Base-by-base conservation (phyloP, 768 basidiomycete species). In the Mycena floridula region DNA sequence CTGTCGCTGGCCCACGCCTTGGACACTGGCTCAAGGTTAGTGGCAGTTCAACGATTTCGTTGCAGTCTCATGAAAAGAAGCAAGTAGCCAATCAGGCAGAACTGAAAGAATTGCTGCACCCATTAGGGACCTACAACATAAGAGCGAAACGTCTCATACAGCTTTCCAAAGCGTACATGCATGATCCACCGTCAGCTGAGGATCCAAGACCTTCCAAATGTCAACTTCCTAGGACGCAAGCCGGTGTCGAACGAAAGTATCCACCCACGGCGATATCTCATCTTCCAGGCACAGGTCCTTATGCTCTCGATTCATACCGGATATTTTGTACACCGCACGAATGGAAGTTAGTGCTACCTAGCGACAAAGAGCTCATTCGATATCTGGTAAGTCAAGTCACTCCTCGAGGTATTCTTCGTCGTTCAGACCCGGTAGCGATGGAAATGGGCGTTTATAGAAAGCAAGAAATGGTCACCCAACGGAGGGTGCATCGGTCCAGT, bases 241-340 rank as follows among this genome's bases (percentile, higher is more conserved):
- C 37, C 18, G 53, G 50, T 38, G 44, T 43, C 20, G 28, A 35
- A n/a, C 38, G 24, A 51, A 57, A 35, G n/a, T 80, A 78, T 49
- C 70, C 72, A 2, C 55, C 63, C 5, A 78, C 76, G 8, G 64
- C 73, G 9, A 62, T 80, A 43, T 76, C 77, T 30, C 73, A 80
- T 52, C 69, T 81, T 22, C 79, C 82, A 0, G 85, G 85, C 0
- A 68, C 79, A 1, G 85, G 87, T 0, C 64, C 67, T 3, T 89
- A 89, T 48, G 87, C 87, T 1, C 68, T 85, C 1, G 86, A 89
- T 56, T 86, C 82, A 4, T 85, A 85, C 53, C 72, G 83, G 30
- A 85, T 89, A 16, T 89, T 85, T 59, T 85, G 76, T 47, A 62
- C 59, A 48, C 50, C 47, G 30, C 68, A 72, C 9, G 78, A 77